Conservation (phyloP, 1,284 basidiomycete genomes). For the Golubevia pallescens region DNA sequence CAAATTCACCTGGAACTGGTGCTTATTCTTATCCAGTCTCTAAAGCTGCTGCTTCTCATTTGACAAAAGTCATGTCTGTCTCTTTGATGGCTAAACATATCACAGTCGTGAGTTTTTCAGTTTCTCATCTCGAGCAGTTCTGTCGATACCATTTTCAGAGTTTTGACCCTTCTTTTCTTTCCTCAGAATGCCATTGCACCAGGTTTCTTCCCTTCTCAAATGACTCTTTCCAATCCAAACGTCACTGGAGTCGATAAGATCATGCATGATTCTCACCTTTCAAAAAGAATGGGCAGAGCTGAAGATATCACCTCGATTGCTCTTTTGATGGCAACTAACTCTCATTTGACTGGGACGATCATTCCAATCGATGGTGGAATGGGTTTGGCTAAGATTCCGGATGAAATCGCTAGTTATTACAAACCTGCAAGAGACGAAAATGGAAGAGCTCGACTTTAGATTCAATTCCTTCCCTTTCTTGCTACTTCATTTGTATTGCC, state of each 20-base stretch:
- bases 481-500: too few relatives aligned
- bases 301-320: background rate
- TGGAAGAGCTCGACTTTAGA: too few relatives aligned
- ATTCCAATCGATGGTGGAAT: too few relatives aligned
- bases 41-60: conserved; percentile 11
- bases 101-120: too few relatives aligned
- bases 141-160: too few relatives aligned
- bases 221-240: background rate
- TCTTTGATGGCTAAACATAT: conserved; percentile 8
- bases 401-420: too few relatives aligned
- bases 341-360: background rate
- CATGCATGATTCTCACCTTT: background rate
- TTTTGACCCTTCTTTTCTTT: too few relatives aligned
- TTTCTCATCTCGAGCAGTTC: too few relatives aligned
- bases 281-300: background rate
- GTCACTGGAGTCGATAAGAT: background rate
- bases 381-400: too few relatives aligned
- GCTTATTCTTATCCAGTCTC: conserved; percentile 10
- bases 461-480: too few relatives aligned
- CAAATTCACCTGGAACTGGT: background rate
- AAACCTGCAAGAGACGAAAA: too few relatives aligned
- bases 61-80: conserved; percentile 5
- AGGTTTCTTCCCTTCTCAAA: conserved; percentile 12
- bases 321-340: background rate
- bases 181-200: conserved; percentile 15